A percentile compares a stretch with the other conserved stretches of the same genome.
Conservation (phyloP, 805 yeast genomes). For the Nakazawaea ambrosiae region DNA sequence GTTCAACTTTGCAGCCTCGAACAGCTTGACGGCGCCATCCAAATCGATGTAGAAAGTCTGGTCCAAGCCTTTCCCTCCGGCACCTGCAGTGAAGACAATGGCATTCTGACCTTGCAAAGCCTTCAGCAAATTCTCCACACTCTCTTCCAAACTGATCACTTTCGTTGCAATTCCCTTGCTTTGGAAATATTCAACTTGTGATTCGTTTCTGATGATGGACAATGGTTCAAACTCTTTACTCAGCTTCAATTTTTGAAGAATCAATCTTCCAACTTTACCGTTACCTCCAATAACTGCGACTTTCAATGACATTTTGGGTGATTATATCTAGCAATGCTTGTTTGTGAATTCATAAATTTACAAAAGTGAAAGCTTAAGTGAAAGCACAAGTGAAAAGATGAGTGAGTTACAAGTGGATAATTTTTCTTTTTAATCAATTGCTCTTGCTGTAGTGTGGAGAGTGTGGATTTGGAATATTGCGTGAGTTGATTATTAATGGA, state of each 20-base stretch:
- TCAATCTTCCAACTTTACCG: conserved; percentile 49
- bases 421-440: too few species aligned
- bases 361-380: too few species aligned
- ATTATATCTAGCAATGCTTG: too few species aligned
- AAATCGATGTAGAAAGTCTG: conserved; percentile 46
- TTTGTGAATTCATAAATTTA: too few species aligned
- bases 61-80: conserved; percentile 47
- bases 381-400: too few species aligned
- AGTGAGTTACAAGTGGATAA: too few species aligned
- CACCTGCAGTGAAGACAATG: conserved; percentile 56
- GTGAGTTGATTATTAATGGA: too few species aligned
- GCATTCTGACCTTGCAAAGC: conserved; percentile 42
- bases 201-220: conserved; percentile 37
- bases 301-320: conserved; percentile 17
- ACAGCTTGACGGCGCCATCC: conserved; percentile 52
- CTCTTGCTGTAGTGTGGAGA: too few species aligned
- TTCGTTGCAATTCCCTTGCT: conserved; percentile 29
- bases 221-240: conserved; percentile 29
- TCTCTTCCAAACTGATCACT: conserved; percentile 31
- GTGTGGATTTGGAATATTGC: too few species aligned
- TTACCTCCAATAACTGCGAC: conserved; percentile 53
- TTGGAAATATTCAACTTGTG: conserved; percentile 35
- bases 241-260: conserved; percentile 29
- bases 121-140: conserved; percentile 26
- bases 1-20: conserved; percentile 44